phyloP scores from a whole-genome alignment of 1,284 basidiomycete species.

The Apiotrichum montevideense region DNA sequence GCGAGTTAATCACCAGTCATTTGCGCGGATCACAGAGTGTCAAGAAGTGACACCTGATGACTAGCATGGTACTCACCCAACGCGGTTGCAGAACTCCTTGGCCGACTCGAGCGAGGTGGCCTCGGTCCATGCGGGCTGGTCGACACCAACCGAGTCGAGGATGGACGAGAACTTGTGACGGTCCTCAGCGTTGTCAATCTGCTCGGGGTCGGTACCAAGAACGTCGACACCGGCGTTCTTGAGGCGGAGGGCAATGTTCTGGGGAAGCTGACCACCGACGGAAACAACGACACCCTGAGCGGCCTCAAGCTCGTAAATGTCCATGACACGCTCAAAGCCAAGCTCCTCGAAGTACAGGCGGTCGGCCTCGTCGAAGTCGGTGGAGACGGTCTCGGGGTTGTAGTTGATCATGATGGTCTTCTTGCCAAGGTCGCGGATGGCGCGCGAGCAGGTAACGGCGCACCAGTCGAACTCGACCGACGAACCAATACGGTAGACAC shows the following conservation, averaged over 20 bases:
- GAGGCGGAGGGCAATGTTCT: constrained; percentile 95
- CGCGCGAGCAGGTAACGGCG: constrained; percentile 93
- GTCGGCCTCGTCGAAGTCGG: constrained; percentile 98
- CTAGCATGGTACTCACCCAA: constrained; percentile 48
- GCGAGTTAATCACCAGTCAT: background rate
- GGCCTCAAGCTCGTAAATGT: constrained; percentile 95
- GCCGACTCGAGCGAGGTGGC: constrained; percentile 83
- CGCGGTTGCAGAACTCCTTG: constrained; percentile 81
- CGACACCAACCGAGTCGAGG: constrained; percentile 88
- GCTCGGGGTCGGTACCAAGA: constrained; percentile 89
- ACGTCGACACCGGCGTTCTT: constrained; percentile 88
- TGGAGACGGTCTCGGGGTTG: constrained; percentile 98
- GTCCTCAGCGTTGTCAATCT: constrained; percentile 97
- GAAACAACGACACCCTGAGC: constrained; percentile 92
- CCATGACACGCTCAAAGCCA: constrained; percentile 97
- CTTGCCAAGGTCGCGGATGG: constrained; percentile 83
- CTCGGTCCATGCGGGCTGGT: constrained; percentile 96
- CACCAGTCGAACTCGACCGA: constrained; percentile 99
- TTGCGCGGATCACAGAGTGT: too few species aligned
- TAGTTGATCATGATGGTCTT: constrained; percentile 99
- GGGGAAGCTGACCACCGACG: constrained; percentile 95
- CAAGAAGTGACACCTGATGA: too few species aligned
- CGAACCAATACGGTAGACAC: constrained; percentile 96
- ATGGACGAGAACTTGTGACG: constrained; percentile 98
- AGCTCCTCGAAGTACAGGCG: constrained; percentile 98